Evolutionary conservation across 352 stramenopile genomes (phyloP).

Genomic region (Pythium phragmitis): DNA sequence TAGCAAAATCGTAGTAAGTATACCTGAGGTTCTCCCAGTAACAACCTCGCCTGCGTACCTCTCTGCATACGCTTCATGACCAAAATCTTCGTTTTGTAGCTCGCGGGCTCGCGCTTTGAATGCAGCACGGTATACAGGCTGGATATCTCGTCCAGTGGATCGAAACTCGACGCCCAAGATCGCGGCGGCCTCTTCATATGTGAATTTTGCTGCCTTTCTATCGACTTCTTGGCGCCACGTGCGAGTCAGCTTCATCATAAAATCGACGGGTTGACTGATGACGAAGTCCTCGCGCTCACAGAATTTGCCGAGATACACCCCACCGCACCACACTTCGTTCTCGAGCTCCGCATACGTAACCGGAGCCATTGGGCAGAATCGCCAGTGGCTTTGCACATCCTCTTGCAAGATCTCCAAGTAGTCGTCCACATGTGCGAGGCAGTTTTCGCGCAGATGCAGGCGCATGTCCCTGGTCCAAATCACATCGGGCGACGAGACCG

Average conservation of each 20-base stretch:
- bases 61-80: constrained; percentile 33
- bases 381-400: constrained; percentile 86
- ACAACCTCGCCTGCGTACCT: constrained; percentile 31
- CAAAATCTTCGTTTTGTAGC: constrained; percentile 33
- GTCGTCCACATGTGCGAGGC: constrained; percentile 91
- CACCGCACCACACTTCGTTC: constrained; percentile 92
- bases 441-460: constrained; percentile 84
- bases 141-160: constrained; percentile 15
- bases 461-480: constrained; percentile 95
- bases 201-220: constrained; percentile 31
- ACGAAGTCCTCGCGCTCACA: constrained; percentile 81
- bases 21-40: not conserved
- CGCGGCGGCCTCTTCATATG: constrained; percentile 39
- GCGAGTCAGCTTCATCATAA: constrained; percentile 81
- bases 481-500: constrained; percentile 88
- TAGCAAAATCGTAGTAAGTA: not conserved
- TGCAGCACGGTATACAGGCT: constrained; percentile 39
- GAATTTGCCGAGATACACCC: constrained; percentile 93
- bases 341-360: constrained; percentile 89
- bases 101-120: constrained; percentile 57
- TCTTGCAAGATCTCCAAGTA: constrained; percentile 88
- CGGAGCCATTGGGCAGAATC: constrained; percentile 91
- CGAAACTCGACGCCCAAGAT: constrained; percentile 35
- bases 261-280: constrained; percentile 83
- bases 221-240: constrained; percentile 79